A percentile compares a stretch with the other conserved stretches of the same genome.
Evolutionary conservation across 148 eudicot genomes (phyloP).

Genomic region (Rhododendron molle): DNA sequence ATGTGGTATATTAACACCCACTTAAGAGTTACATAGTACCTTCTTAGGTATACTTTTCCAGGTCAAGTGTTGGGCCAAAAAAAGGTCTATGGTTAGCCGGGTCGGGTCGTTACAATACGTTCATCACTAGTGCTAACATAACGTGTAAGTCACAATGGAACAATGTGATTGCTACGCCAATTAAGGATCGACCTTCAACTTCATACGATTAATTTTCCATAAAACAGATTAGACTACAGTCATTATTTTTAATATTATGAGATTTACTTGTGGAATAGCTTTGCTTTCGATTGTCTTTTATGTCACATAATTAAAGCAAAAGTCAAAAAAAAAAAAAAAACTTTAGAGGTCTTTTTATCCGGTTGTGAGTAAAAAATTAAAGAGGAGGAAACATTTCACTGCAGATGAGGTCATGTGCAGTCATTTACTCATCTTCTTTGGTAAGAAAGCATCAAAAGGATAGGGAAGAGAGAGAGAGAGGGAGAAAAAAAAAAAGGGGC

Average conservation of each 20-base stretch:
- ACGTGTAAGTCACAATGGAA: neutral
- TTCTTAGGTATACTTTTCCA: too few relatives aligned
- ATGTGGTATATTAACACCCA: too few relatives aligned
- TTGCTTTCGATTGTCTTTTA: neutral
- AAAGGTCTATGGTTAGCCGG: too few relatives aligned
- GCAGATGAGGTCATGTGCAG: neutral
- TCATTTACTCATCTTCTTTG: neutral
- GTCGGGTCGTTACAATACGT: too few relatives aligned
- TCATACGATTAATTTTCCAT: too few relatives aligned
- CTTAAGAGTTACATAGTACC: too few relatives aligned
- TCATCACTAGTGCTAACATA: too few relatives aligned
- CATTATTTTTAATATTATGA: neutral
- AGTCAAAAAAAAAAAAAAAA: neutral
- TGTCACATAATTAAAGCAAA: neutral
- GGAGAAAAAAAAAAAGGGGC: neutral
- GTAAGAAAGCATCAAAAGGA: neutral
- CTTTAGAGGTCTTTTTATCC: neutral
- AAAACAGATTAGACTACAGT: neutral
- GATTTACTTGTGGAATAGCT: neutral
- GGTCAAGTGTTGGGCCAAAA: too few relatives aligned
- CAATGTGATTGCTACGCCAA: neutral
- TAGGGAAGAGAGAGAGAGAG: neutral
- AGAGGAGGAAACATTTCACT: neutral
- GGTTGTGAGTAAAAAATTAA: neutral
- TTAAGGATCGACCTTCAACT: neutral